Percentiles rank a stretch among this genome's conserved stretches.
These are phyloP conservation scores for Bryoglossum gracile DNA, from an alignment of 495 filamentous ascomycete species.

Conservation along the genomic window DNA sequence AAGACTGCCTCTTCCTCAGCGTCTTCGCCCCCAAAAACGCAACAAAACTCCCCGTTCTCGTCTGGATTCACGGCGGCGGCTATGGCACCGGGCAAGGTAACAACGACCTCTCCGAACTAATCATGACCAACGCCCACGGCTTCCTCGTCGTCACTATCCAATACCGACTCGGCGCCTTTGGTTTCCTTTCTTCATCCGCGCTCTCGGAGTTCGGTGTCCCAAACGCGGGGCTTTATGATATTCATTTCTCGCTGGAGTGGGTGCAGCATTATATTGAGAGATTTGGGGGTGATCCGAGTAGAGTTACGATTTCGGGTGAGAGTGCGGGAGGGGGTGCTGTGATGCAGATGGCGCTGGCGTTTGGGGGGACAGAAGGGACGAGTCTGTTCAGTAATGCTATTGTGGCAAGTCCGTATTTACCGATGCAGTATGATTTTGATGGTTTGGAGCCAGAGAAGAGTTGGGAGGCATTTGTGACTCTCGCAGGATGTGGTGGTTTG, in stretches of 20 bases:
- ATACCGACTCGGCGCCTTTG: constrained; percentile 51
- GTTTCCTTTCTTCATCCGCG: constrained; percentile 46
- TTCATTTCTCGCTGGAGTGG: constrained; percentile 62
- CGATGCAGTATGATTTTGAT: constrained; percentile 42
- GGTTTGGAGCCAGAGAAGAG: constrained; percentile 42
- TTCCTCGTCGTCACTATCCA: constrained; percentile 40
- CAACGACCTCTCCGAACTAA: constrained; percentile 31
- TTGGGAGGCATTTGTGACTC: constrained; percentile 49
- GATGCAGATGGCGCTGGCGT: constrained; percentile 55
- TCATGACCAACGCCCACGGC: constrained; percentile 36
- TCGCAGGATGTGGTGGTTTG: constrained; percentile 41
- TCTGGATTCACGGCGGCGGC: constrained; percentile 45
- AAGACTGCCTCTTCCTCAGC: constrained; percentile 41
- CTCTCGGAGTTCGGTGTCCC: constrained; percentile 40
- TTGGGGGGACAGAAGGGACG: constrained; percentile 35
- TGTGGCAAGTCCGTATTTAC: constrained; percentile 33
- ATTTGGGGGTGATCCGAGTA: constrained; percentile 59
- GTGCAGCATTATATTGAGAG: constrained; percentile 59
- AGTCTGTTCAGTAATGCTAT: constrained; percentile 29
- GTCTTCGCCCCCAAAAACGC: constrained; percentile 39
- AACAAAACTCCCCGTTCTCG: constrained; percentile 43
- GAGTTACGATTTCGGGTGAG: constrained; percentile 64
- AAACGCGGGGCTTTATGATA: constrained; percentile 62
- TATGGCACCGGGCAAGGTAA: constrained; percentile 33
- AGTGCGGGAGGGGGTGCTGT: constrained; percentile 61